Evolutionary conservation across 805 yeast genomes (phyloP).

Genomic region (Blastobotrys terrestris): DNA sequence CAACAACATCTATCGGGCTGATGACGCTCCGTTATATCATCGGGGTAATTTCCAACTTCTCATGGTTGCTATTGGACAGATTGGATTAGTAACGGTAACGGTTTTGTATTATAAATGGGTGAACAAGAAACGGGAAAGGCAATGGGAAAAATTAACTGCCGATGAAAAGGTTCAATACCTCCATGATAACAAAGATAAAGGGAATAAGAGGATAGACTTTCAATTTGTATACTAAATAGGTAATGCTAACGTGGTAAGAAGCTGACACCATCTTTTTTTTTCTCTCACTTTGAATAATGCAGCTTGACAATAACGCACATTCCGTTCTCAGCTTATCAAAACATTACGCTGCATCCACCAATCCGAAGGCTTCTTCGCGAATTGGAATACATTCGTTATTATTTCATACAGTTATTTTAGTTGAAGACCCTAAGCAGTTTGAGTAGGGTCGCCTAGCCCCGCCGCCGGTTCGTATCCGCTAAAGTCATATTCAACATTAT

Average conservation of each 20-base stretch:
- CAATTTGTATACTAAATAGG: constrained; percentile 29
- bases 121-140: constrained; percentile 31
- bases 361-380: no score
- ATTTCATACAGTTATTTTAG: not conserved
- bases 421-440: not conserved
- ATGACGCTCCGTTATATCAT: constrained; percentile 54
- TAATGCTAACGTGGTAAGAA: no score
- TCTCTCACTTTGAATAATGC: no score
- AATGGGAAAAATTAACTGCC: constrained; percentile 45
- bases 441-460: constrained; percentile 8
- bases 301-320: no score
- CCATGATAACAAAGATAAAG: constrained; percentile 41
- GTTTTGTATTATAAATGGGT: constrained; percentile 29
- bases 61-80: constrained; percentile 15
- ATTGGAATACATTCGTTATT: no score
- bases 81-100: constrained; percentile 15
- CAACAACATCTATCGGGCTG: constrained; percentile 48
- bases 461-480: constrained; percentile 9
- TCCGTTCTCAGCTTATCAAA: no score
- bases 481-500: constrained; percentile 10
- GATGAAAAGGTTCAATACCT: constrained; percentile 48
- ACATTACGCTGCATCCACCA: no score
- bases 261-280: no score
- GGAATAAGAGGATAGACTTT: constrained; percentile 54
- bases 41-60: constrained; percentile 43